Base-by-base conservation (phyloP, 148 eudicot genomes). In the Vaccinium macrocarpon region DNA sequence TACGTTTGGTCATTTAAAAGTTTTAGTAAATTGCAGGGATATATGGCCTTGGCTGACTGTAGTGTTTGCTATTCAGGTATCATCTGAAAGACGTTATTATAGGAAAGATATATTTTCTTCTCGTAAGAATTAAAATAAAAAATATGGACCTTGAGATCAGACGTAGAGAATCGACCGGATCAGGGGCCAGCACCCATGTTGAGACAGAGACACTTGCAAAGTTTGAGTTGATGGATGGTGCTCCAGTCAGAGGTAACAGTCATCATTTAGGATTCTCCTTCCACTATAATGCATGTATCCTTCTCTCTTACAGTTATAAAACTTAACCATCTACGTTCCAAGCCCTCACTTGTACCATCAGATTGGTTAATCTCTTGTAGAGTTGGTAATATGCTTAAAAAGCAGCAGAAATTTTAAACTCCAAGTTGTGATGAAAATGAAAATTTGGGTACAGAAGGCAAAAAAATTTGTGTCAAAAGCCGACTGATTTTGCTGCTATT, bases 201-300 rank as follows among this genome's bases (percentile, higher is more conserved):
- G 99, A 97, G 91, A 97, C 99, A 3, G 99, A 97, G 90, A 97
- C 99, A 56, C 95, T 97, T 62, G 99, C 99, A 38, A 97, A 97
- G 82, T 97, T 93, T 88, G 99, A 97, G 91, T 84, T 97, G 84
- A 97, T 97, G 99, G 99, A 97, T 91, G 99, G 99, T 80, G 99
- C 99, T 87, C 99, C 99, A 76, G 99, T 95, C 49, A 93, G 99
- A 95, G 99, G 99, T 97, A 95, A n/a, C 61, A 32, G 56, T 29
- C 78, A 71, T 53, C 32, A 7, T 82, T 29, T 53, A 29, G 16
- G 83, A 23, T 51, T 55, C 21, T 8, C 4, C 19, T 55, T 21
- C 11, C 35, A 10, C 57, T 29, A 16, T 16, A 16, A 55, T 27
- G 13, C 15, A 29, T 49, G 46, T 52, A 78, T 23, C 64, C 48